A percentile compares a stretch with the other conserved stretches of the same genome.
Conservation (phyloP, 768 basidiomycete species). For the Cystobasidium tubakii region DNA sequence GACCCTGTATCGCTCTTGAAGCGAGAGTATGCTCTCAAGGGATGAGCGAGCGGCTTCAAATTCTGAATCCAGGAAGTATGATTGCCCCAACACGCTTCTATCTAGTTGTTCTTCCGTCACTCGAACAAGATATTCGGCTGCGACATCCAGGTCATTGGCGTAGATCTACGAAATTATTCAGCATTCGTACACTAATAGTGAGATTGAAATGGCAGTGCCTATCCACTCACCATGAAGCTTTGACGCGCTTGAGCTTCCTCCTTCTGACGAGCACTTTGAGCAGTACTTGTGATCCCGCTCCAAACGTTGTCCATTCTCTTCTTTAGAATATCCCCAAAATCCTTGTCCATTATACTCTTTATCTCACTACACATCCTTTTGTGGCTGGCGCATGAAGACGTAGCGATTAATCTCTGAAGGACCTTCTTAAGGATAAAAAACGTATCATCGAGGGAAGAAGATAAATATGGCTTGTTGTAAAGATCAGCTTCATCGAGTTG, state of each 20-base stretch:
- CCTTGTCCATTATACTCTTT: conserved; percentile 62
- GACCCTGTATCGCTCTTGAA: conserved; percentile 59
- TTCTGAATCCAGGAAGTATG: conserved; percentile 57
- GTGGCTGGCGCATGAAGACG: conserved; percentile 57
- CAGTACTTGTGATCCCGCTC: conserved; percentile 53
- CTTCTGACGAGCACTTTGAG: conserved; percentile 58
- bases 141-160: conserved; percentile 90
- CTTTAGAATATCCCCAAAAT: conserved; percentile 73
- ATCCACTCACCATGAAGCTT: conserved; percentile 68
- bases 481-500: conserved; percentile 70
- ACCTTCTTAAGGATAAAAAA: conserved; percentile 92
- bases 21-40: conserved; percentile 8
- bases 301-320: conserved; percentile 80
- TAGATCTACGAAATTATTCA: conserved; percentile 57
- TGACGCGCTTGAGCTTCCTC: conserved; percentile 69
- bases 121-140: conserved; percentile 79
- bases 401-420: conserved; percentile 67
- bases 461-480: conserved; percentile 56
- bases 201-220: background rate
- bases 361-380: conserved; percentile 58
- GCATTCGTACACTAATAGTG: too few species aligned
- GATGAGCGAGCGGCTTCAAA: conserved; percentile 47
- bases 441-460: conserved; percentile 65
- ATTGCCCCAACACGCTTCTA: conserved; percentile 54
- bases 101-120: conserved; percentile 63